phyloP scores from a whole-genome alignment of 768 basidiomycete genomes.

The Mycena kentingensis region DNA sequence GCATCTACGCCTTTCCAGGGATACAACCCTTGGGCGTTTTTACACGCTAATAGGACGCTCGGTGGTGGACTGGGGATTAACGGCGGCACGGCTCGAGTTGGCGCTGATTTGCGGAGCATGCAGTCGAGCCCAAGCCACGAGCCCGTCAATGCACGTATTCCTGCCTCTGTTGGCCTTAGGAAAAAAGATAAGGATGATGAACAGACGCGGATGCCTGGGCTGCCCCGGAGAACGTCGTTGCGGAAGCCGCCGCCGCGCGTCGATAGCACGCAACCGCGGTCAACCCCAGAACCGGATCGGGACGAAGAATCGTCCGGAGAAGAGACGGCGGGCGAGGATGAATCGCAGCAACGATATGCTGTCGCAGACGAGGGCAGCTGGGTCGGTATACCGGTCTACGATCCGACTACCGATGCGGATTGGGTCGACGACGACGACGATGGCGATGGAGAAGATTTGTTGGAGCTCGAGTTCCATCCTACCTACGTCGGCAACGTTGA shows the following conservation, averaged over 20 bases:
- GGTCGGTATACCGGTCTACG: conserved; percentile 28
- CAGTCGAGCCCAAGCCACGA: conserved; percentile 74
- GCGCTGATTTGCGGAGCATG: conserved; percentile 47
- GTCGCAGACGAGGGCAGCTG: conserved; percentile 42
- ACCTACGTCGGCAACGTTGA: conserved; percentile 64
- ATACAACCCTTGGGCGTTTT: conserved; percentile 75
- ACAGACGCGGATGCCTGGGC: conserved; percentile 25
- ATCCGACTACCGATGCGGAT: conserved; percentile 50
- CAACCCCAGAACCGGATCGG: conserved; percentile 63
- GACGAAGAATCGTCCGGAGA: conserved; percentile 77
- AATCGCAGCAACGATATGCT: conserved; percentile 32
- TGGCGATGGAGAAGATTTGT: conserved; percentile 66
- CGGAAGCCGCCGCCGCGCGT: conserved; percentile 72
- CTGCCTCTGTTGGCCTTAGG: conserved; percentile 48
- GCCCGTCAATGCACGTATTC: conserved; percentile 57
- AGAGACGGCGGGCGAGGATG: conserved; percentile 73
- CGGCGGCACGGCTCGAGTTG: conserved; percentile 1
- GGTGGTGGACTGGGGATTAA: conserved; percentile 32
- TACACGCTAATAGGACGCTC: conserved; percentile 56
- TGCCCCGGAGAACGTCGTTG: conserved; percentile 30
- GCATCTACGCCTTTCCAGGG: conserved; percentile 73
- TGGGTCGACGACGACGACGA: conserved; percentile 79
- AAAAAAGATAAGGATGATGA: conserved; percentile 44
- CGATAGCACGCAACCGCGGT: conserved; percentile 76
- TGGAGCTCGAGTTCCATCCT: conserved; percentile 79